phyloP scores from a whole-genome alignment of 768 basidiomycete species.

The Hygrophoropsis aurantiaca region DNA sequence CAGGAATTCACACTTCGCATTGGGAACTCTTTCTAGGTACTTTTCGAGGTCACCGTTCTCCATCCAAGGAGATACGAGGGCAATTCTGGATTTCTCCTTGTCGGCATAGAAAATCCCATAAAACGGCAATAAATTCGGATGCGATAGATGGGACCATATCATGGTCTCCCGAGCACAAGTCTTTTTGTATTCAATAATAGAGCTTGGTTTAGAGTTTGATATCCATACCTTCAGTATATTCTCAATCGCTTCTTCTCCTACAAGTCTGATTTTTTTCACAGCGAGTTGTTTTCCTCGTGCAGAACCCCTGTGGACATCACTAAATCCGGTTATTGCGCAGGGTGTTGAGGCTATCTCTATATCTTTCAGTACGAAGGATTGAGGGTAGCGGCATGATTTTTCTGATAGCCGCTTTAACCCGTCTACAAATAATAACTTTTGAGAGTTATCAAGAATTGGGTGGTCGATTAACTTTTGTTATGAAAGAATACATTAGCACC shows the following conservation, averaged over 20 bases:
- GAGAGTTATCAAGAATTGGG: no score
- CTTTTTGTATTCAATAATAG: slow-evolving; percentile 16
- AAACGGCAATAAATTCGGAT: slow-evolving; percentile 39
- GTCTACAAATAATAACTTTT: neutral
- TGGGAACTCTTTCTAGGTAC: neutral
- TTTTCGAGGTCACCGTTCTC: slow-evolving; percentile 6
- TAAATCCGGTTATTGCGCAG: slow-evolving; percentile 27
- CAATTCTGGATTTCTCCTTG: neutral
- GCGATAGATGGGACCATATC: slow-evolving; percentile 38
- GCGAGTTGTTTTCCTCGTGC: slow-evolving; percentile 26
- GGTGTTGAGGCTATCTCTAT: slow-evolving; percentile 1
- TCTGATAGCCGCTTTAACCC: neutral
- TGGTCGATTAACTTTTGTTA: no score
- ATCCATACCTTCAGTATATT: slow-evolving; percentile 25
- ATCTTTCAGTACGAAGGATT: neutral
- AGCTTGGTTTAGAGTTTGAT: slow-evolving; percentile 8
- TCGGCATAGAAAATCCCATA: slow-evolving; percentile 29
- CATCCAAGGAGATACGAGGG: neutral
- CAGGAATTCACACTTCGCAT: neutral
- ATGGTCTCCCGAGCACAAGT: slow-evolving; percentile 34
- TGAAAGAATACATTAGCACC: no score
- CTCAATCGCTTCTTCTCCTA: slow-evolving; percentile 17
- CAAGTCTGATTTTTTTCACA: slow-evolving; percentile 28
- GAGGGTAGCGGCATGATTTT: neutral
- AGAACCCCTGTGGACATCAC: slow-evolving; percentile 29